Evolutionary conservation across 1,284 basidiomycete species (phyloP).

Genomic region (Austropuccinia psidii): DNA sequence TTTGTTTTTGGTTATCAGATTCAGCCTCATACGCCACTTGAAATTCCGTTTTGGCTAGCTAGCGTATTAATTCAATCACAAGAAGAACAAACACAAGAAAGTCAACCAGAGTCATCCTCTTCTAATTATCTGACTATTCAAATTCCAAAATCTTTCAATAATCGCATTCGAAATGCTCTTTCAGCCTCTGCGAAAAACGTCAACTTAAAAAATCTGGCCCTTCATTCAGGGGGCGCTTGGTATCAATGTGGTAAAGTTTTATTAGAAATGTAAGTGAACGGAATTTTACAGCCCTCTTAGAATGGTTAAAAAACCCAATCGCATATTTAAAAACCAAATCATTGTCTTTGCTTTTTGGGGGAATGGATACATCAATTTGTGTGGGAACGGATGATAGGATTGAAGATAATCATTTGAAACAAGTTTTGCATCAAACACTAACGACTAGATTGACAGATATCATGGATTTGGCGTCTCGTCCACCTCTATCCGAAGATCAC

Average conservation of each 20-base stretch:
- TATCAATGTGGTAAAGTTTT: constrained; percentile 43
- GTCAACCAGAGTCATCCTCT: too few relatives aligned
- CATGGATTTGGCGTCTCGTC: constrained; percentile 43
- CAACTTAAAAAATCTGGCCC: constrained; percentile 43
- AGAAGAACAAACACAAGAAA: constrained; percentile 35
- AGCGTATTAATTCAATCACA: constrained; percentile 34
- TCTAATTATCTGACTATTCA: constrained; percentile 42
- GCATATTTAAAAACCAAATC: too few relatives aligned
- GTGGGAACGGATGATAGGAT: too few relatives aligned
- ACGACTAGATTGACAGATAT: constrained; percentile 41
- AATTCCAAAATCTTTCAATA: constrained; percentile 43
- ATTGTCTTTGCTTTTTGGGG: background rate
- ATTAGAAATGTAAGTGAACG: constrained; percentile 35
- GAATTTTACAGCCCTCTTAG: too few relatives aligned
- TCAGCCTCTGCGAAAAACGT: constrained; percentile 42
- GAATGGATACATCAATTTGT: too few relatives aligned
- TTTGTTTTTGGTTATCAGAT: constrained; percentile 38
- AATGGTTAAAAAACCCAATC: background rate
- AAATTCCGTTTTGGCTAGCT: constrained; percentile 45
- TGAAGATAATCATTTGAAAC: constrained; percentile 40
- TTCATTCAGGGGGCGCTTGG: constrained; percentile 40
- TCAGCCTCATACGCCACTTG: constrained; percentile 40
- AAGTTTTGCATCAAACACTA: constrained; percentile 41
- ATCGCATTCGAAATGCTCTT: constrained; percentile 43
- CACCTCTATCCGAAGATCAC: constrained; percentile 39